Base-by-base conservation (phyloP, 306 rosid species). In the Inga laurina region DNA sequence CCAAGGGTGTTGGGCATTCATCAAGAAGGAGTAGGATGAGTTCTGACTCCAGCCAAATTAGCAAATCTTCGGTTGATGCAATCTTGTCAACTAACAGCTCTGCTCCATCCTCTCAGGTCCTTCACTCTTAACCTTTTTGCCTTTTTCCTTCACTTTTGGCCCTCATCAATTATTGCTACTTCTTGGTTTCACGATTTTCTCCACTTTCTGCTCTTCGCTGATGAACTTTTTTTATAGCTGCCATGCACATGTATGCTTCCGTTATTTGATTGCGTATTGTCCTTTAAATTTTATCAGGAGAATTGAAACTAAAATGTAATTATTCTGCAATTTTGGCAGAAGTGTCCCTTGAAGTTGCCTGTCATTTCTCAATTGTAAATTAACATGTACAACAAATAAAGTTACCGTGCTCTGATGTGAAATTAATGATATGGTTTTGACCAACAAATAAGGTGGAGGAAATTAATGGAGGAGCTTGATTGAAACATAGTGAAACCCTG, bases 1-100 rank as follows among this genome's bases (percentile, higher is more conserved):
- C 99, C 76, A 95, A 93, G 91, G 97, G 89, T 61, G 83, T 5
- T 51, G 85, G 88, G 67, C 91, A 90, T 86, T 86, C 91, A 82
- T 90, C 94, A 72, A 91, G 97, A 61, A 90, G 93, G 85, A 91
- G 87, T 88, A 90, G 92, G 81, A 84, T 77, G 84, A 89, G 90
- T 82, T 86, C 93, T 65, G 97, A 92, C 76, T 84, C 89, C 9
- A 80, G 91, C 75, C 93, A 86, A 83, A 87, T 85, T 62, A 84
- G 84, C 79, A 95, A 84, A 82, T 93, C 99, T 80, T 87, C 99
- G 57, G 94, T 93, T 79, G 97, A 93, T 82, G 96, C 99, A 54
- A 93, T 92, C 77, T 88, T 95, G 85, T 91, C 99, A 66, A 81
- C 48, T 34, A 81, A 80, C 78, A 78, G 81, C 75, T 51, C 88